Evolutionary conservation across 176 grass and related monocot species (phyloP).

Genomic region (Oryza brachyantha): DNA sequence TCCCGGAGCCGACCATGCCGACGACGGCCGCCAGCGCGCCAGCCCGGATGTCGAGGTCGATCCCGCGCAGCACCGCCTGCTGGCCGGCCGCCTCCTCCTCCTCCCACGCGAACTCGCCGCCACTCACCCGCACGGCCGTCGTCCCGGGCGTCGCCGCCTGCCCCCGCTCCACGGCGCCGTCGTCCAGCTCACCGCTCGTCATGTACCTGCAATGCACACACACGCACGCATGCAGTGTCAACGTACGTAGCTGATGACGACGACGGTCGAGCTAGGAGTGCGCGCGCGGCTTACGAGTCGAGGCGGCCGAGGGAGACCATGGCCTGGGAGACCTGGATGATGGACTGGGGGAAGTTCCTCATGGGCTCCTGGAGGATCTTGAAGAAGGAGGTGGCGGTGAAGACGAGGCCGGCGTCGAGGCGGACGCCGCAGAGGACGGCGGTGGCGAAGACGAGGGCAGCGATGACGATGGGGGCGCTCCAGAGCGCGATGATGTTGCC

Average conservation of each 20-base stretch:
- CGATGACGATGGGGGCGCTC: slow-evolving; percentile 69
- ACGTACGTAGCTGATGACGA: too few relatives aligned
- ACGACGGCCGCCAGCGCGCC: slow-evolving; percentile 76
- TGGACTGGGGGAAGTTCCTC: slow-evolving; percentile 87
- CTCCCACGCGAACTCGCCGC: slow-evolving; percentile 79
- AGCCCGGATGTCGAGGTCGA: slow-evolving; percentile 52
- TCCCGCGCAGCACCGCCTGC: slow-evolving; percentile 47
- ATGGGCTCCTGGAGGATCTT: slow-evolving; percentile 95
- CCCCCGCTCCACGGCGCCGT: slow-evolving; percentile 55
- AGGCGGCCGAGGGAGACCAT: slow-evolving; percentile 70
- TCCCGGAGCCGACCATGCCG: slow-evolving; percentile 85
- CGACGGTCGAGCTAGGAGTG: not conserved
- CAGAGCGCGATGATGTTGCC: slow-evolving; percentile 81
- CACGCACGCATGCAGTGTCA: not conserved
- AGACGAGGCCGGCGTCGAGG: slow-evolving; percentile 86
- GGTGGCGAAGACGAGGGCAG: slow-evolving; percentile 71
- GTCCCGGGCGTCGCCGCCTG: not conserved
- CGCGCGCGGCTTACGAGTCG: slow-evolving; percentile 28
- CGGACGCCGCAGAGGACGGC: slow-evolving; percentile 41
- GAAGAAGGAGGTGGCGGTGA: slow-evolving; percentile 87
- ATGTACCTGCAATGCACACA: slow-evolving; percentile 46
- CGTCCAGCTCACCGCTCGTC: slow-evolving; percentile 76
- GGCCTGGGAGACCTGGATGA: slow-evolving; percentile 92
- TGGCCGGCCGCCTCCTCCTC: slow-evolving; percentile 41
- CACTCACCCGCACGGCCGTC: slow-evolving; percentile 62